A percentile compares a stretch with the other conserved stretches of the same genome.
phyloP scores from a whole-genome alignment of 179 eudicot genomes.

The Carnegiea gigantea region DNA sequence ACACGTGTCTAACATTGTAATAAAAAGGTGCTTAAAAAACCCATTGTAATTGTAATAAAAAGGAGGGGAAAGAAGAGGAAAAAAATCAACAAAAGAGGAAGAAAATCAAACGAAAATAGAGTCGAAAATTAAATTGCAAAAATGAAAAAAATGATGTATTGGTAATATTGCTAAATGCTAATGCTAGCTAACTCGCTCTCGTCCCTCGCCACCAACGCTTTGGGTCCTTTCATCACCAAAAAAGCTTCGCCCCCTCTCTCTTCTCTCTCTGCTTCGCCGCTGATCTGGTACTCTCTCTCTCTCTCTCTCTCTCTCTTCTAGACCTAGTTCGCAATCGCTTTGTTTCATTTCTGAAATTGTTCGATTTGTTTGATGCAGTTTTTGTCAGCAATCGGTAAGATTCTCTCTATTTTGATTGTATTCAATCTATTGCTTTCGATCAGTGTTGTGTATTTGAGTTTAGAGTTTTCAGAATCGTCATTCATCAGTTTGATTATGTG shows the following conservation, averaged over 20 bases:
- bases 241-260: not conserved
- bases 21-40: not conserved
- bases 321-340: slow-evolving; percentile 1
- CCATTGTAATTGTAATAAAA: no score
- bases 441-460: not conserved
- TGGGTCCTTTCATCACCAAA: slow-evolving; percentile 11
- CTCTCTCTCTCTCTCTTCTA: not conserved
- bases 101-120: not conserved
- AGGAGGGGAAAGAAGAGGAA: not conserved
- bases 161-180: not conserved
- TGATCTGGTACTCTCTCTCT: slow-evolving; percentile 21
- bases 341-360: slow-evolving; percentile 6
- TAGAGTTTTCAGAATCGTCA: slow-evolving; percentile 6
- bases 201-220: slow-evolving; percentile 18
- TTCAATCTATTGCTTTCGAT: not conserved
- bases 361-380: slow-evolving; percentile 21
- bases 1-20: not conserved
- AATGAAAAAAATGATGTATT: no score
- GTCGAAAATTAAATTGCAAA: not conserved
- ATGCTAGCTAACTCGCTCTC: not conserved
- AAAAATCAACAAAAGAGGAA: not conserved
- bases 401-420: not conserved
- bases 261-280: slow-evolving; percentile 7
- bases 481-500: slow-evolving; percentile 21
- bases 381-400: slow-evolving; percentile 5